These are phyloP conservation scores for Populus tomentosa DNA, from an alignment of 441 rosid species.

Conservation along the genomic window DNA sequence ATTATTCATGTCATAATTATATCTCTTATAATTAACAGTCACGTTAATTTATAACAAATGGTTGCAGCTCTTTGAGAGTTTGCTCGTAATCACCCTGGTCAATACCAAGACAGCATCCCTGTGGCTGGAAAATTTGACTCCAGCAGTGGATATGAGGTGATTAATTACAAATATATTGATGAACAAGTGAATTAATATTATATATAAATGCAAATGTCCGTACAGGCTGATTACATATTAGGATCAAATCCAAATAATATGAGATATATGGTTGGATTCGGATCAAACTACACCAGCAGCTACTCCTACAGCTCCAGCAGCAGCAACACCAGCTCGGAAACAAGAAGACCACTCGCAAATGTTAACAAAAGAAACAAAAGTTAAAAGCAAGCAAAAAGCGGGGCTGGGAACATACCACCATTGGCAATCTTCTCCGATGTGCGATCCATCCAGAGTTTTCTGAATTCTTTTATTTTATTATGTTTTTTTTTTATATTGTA, in stretches of 20 bases:
- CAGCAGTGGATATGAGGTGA: constrained; percentile 8
- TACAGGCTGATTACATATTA: constrained; percentile 41
- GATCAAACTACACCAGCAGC: constrained; percentile 20
- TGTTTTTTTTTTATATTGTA: no score
- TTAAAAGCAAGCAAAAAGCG: background rate
- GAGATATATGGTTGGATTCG: constrained; percentile 53
- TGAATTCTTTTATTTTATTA: no score
- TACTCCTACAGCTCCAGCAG: constrained; percentile 13
- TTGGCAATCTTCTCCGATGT: constrained; percentile 15
- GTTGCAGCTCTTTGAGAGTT: background rate
- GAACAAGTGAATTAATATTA: no score
- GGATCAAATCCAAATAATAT: constrained; percentile 36
- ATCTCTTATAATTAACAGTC: background rate
- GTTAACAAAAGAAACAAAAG: background rate
- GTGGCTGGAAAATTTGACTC: background rate
- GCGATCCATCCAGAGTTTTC: constrained; percentile 7
- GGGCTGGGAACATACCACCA: constrained; percentile 1
- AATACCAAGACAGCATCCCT: background rate
- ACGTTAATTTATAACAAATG: background rate
- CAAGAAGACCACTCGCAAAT: background rate
- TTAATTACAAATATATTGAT: background rate
- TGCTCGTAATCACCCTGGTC: constrained; percentile 3
- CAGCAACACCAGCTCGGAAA: constrained; percentile 11
- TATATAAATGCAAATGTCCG: no score
- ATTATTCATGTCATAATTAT: no score